Base-by-base conservation (phyloP, 2,329 filamentous ascomycete species). In the Diaporthe eres region DNA sequence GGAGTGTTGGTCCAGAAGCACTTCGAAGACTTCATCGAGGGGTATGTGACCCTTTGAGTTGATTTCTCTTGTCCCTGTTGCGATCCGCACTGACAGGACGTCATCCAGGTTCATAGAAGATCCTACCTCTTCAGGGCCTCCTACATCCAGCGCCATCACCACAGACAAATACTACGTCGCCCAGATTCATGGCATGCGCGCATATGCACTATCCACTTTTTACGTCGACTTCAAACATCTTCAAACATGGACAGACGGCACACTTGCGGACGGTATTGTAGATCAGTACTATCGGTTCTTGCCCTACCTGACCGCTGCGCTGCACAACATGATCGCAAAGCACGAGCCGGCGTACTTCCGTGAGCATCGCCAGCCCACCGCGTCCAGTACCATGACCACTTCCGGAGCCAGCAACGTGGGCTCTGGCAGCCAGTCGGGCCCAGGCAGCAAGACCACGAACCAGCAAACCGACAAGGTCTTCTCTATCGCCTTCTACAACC, bases 391-490 rank as follows among this genome's bases (percentile, higher is more conserved):
- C 72, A 89, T 92, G 78, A 91, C 94, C 2, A 93, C 92, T 7
- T 93, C 94, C 0, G 92, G 90, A 34, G 87, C 88, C 39, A 93
- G 91, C 81, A 90, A 91, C 75, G 86, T 89, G 49, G 91, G 91
- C 73, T 91, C 90, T 10, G 89, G 87, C 49, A 92, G 88, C 80
- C 90, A 93, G 81, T 89, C 90, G 22, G 93, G 94, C 22, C 89
- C 92, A 57, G 91, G 92, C 60, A 91, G 92, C 80, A 94, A 95
- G 85, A 97, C 94, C 42, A 92, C 93, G 74, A 95, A 98, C 83
- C 96, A 98, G 84, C 96, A 98, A 86, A 98, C 97, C 0, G 97
- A 99, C 86, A 98, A 98, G 87, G 89, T 99, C 51, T 98, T 99
- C 84, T 92, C 95, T 6, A 89, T 98, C 71, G 96, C 96, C 44